Evolutionary conservation across 441 rosid species (phyloP), one percentile per base, ranked within the genome.

Genomic region (Erysimum cheiri): DNA sequence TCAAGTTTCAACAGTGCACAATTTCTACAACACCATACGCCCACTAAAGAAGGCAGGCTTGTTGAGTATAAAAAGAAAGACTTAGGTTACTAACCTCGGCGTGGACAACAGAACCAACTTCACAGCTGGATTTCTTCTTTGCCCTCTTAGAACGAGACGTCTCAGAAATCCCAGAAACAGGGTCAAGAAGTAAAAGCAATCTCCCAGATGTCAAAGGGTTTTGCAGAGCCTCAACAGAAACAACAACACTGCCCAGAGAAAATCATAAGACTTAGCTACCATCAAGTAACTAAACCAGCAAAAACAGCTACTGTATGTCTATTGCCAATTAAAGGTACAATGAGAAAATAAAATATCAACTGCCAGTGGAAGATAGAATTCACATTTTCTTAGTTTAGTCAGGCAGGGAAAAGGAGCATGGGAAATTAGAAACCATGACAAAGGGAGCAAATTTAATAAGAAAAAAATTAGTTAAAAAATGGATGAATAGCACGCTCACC

Each of bases 141-240:
- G 96, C 91, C 83, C 80, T 88, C 78, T 92, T 96, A 31, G 92
- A 75, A 80, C 80, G 82, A 58, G 97, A 91, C 58, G 93, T 80
- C 84, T 86, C 91, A 67, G 84, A 71, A 56, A 49, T 71, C 66
- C 85, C 88, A 26, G 85, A 72, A 60, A 84, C 73, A 60, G 91
- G 83, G 70, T 92, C 88, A 67, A 96, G 89, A 75, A 89, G 93
- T 80, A 92, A 80, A 80, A 91, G 96, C 84, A 95, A 80, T 84
- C 97, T 92, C 78, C 96, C 93, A 13, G 83, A 73, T 28, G 88
- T 82, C 60, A 78, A 79, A 65, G 88, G 78, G 71, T 80, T 80
- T 75, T 90, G 95, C 79, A 89, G 82, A 67, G 84, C 88, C 87
- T 83, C 80, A 75, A 92, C 90, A 67, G 89, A 85, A 43, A 92